Conservation (phyloP, 2,329 filamentous ascomycete genomes). For the Dactylella cylindrospora region DNA sequence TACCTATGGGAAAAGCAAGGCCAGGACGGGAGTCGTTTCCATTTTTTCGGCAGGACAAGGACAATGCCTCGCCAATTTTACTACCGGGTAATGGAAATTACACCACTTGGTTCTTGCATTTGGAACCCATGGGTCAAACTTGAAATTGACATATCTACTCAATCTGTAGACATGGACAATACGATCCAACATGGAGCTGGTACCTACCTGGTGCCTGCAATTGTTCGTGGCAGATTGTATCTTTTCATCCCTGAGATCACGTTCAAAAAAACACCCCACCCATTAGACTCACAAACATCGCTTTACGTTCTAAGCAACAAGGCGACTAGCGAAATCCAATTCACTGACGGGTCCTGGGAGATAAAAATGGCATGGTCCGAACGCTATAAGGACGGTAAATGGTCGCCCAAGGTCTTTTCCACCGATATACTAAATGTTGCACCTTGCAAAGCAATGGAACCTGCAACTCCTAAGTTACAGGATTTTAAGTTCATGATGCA, state of each 20-base stretch:
- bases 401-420: too few relatives aligned
- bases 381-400: too few relatives aligned
- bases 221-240: constrained; percentile 39
- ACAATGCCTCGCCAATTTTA: constrained; percentile 43
- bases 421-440: too few relatives aligned
- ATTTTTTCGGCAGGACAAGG: constrained; percentile 45
- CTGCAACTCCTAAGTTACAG: too few relatives aligned
- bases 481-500: too few relatives aligned
- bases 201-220: constrained; percentile 43
- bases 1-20: constrained; percentile 2
- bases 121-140: constrained; percentile 47
- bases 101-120: background rate
- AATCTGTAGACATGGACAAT: constrained; percentile 17
- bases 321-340: too few relatives aligned
- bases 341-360: too few relatives aligned
- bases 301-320: too few relatives aligned
- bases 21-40: constrained; percentile 5
- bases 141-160: constrained; percentile 45
- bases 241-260: constrained; percentile 46
- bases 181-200: constrained; percentile 19
- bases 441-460: too few relatives aligned
- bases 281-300: background rate
- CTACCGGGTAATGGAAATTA: constrained; percentile 30
- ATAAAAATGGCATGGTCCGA: too few relatives aligned
- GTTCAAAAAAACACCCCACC: background rate